Evolutionary conservation across 192 early-diverging fungal species (phyloP).

Genomic region (Radiomyces spectabilis): DNA sequence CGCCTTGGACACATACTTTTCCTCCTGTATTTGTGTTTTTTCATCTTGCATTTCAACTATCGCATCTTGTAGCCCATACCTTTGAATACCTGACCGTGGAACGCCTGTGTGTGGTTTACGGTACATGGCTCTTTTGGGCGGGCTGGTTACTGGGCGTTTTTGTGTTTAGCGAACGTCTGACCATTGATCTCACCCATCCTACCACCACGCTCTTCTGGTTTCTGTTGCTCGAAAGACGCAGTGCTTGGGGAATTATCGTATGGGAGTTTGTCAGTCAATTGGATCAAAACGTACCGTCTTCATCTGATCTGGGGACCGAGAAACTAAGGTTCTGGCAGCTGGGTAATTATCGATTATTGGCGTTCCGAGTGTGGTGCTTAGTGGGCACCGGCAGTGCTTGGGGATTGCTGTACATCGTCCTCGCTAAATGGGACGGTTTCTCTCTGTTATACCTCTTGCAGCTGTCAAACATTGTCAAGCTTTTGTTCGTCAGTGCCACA

Average conservation of each 20-base stretch:
- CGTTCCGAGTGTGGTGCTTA: conserved; percentile 42
- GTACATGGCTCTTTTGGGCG: conserved; percentile 49
- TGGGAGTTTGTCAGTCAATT: conserved; percentile 45
- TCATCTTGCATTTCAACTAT: conserved; percentile 33
- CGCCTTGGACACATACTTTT: conserved; percentile 24
- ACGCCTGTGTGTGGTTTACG: conserved; percentile 44
- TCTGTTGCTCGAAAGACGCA: conserved; percentile 36
- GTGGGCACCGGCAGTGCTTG: conserved; percentile 39
- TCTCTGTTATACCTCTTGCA: conserved; percentile 10
- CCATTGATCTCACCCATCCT: conserved; percentile 32
- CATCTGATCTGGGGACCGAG: too few relatives aligned
- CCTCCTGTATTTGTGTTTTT: conserved; percentile 22
- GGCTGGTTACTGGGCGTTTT: conserved; percentile 43
- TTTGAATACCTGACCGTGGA: conserved; percentile 34
- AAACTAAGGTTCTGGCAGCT: conserved; percentile 1
- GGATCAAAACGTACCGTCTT: conserved; percentile 27
- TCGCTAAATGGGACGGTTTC: conserved; percentile 23
- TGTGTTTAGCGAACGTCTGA: conserved; percentile 34
- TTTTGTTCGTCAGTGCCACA: conserved; percentile 29
- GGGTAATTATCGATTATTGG: conserved; percentile 8
- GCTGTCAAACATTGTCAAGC: conserved; percentile 23
- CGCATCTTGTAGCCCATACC: conserved; percentile 34
- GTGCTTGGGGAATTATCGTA: conserved; percentile 46
- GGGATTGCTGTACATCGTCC: conserved; percentile 32
- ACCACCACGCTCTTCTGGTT: conserved; percentile 37